A percentile compares a stretch with the other conserved stretches of the same genome.
Conservation (phyloP, 2,329 filamentous ascomycete species). For the Trichoderma sp. region DNA sequence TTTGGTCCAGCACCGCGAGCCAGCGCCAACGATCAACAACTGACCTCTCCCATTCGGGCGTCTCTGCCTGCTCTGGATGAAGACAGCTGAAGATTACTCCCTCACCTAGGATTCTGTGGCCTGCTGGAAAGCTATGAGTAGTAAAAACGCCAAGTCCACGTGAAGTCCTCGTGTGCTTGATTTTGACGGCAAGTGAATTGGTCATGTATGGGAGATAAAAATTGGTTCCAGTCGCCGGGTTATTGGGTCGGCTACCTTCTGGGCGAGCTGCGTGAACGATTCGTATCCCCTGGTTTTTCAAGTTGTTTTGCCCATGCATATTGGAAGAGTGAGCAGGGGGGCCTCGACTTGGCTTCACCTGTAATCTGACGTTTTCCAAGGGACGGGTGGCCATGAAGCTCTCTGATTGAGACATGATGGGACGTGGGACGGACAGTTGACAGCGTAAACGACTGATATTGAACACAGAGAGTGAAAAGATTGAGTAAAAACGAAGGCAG, state of each 20-base stretch:
- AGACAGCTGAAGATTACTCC: constrained; percentile 23
- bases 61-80: neutral
- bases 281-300: neutral
- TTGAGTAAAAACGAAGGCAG: neutral
- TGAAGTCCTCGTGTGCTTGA: constrained; percentile 11
- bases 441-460: neutral
- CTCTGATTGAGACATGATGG: neutral
- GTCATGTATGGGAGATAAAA: neutral
- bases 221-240: neutral
- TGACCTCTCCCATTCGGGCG: neutral
- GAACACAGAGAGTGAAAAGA: neutral
- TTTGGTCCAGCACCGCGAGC: neutral
- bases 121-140: neutral
- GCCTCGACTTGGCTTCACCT: neutral
- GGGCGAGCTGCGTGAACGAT: neutral
- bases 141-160: constrained; percentile 26
- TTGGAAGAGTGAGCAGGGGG: neutral
- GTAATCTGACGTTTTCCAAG: neutral
- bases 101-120: constrained; percentile 24
- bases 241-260: neutral
- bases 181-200: constrained; percentile 12
- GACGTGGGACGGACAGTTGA: neutral
- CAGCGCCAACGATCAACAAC: constrained; percentile 22
- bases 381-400: neutral
- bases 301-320: neutral